Evolutionary conservation across 306 rosid genomes (phyloP).

Genomic region (Acacia crassicarpa): DNA sequence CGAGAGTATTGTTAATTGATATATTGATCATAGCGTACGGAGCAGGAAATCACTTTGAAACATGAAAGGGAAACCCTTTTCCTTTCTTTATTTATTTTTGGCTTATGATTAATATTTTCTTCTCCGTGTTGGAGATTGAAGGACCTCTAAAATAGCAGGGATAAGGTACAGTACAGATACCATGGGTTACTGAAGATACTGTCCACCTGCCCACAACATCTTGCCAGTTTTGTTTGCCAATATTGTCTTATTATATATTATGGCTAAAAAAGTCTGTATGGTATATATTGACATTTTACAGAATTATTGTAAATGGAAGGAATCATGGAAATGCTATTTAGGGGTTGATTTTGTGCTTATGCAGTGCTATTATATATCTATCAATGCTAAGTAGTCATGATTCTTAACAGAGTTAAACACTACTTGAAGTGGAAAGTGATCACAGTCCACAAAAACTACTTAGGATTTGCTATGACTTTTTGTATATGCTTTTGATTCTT

Average conservation of each 20-base stretch:
- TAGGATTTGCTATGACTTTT: no score
- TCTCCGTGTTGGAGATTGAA: constrained; percentile 13
- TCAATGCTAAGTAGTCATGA: background rate
- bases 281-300: background rate
- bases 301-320: background rate
- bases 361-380: background rate
- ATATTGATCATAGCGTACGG: background rate
- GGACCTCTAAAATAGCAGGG: constrained; percentile 45
- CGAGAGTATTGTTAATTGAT: constrained; percentile 43
- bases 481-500: no score
- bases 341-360: constrained; percentile 2
- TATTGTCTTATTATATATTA: background rate
- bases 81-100: background rate
- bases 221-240: constrained; percentile 36
- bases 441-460: no score
- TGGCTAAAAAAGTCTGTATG: background rate
- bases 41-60: background rate
- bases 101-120: background rate
- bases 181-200: constrained; percentile 62
- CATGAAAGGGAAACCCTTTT: background rate
- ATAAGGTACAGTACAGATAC: constrained; percentile 63
- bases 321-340: background rate
- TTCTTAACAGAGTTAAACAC: no score
- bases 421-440: no score
- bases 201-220: background rate